Conservation (phyloP, 2,329 filamentous ascomycete species). For the Paracorniculantispora psalliotae region DNA sequence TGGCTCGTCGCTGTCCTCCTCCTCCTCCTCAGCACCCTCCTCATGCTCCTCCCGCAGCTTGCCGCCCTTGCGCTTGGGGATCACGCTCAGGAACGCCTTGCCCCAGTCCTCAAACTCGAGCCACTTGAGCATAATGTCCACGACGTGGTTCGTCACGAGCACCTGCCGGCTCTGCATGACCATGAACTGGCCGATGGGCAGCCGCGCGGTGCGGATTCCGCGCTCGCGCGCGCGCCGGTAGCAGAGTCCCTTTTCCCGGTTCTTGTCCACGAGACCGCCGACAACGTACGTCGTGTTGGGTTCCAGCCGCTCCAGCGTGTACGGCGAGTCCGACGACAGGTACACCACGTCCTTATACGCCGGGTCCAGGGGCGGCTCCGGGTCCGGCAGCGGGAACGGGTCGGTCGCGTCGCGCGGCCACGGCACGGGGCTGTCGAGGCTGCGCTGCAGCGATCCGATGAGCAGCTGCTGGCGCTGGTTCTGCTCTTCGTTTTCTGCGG, state of each 20-base stretch:
- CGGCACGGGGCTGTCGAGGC: constrained; percentile 24
- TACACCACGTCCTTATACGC: constrained; percentile 62
- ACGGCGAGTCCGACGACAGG: constrained; percentile 83
- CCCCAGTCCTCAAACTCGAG: constrained; percentile 89
- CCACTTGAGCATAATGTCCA: constrained; percentile 95
- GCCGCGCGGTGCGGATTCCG: constrained; percentile 79
- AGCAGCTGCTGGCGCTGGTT: constrained; percentile 45
- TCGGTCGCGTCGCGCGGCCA: constrained; percentile 29
- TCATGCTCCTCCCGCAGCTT: constrained; percentile 47
- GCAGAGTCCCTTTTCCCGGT: constrained; percentile 91
- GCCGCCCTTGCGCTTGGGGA: constrained; percentile 86
- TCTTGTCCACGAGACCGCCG: constrained; percentile 91
- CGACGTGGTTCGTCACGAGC: constrained; percentile 89
- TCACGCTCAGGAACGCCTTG: constrained; percentile 77
- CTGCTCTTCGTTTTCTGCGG: not conserved
- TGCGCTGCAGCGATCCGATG: constrained; percentile 50
- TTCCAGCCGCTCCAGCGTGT: constrained; percentile 76
- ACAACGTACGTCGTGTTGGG: constrained; percentile 90
- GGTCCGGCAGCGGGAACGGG: constrained; percentile 29
- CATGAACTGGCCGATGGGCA: constrained; percentile 95
- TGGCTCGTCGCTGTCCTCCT: constrained; percentile 14
- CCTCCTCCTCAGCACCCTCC: constrained; percentile 18
- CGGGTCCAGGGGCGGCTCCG: constrained; percentile 28
- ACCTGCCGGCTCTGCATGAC: constrained; percentile 83
- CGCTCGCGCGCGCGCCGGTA: constrained; percentile 71